Percentiles rank a stretch among this genome's conserved stretches.
Evolutionary conservation across 345 rosid species (phyloP).

Genomic region (Alliaria petiolata): DNA sequence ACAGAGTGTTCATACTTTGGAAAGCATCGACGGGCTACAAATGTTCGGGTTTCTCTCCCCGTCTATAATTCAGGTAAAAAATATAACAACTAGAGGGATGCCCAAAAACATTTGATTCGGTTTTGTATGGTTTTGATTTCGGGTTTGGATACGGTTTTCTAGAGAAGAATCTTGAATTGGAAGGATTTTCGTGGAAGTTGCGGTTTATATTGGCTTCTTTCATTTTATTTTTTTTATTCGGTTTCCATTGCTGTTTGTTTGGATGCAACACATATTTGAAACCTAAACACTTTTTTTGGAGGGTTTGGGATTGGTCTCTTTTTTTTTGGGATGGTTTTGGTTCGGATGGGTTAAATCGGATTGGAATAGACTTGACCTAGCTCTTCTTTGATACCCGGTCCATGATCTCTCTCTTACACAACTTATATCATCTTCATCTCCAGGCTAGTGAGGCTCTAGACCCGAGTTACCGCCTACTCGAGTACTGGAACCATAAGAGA

Average conservation of each 20-base stretch:
- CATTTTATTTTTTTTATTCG: too few species aligned
- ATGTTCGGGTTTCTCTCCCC: constrained; percentile 79
- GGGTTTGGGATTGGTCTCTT: too few species aligned
- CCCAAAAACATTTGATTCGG: neutral
- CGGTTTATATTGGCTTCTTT: too few species aligned
- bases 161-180: neutral
- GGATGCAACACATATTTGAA: neutral
- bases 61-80: constrained; percentile 48
- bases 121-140: neutral
- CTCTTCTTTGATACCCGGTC: neutral
- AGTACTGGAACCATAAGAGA: constrained; percentile 52
- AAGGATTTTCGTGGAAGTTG: neutral
- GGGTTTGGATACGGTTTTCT: neutral
- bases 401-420: neutral
- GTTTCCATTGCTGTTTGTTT: neutral
- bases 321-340: neutral
- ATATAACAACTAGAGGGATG: neutral
- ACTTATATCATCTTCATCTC: neutral
- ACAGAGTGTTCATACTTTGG: constrained; percentile 15
- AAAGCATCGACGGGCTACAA: constrained; percentile 49
- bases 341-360: neutral
- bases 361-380: too few species aligned
- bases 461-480: constrained; percentile 47
- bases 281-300: neutral
- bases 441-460: constrained; percentile 86